Evolutionary conservation across 1,139 yeast genomes (phyloP), one percentile per base, ranked within the genome.

Genomic region (Scheffersomyces segobiensis): DNA sequence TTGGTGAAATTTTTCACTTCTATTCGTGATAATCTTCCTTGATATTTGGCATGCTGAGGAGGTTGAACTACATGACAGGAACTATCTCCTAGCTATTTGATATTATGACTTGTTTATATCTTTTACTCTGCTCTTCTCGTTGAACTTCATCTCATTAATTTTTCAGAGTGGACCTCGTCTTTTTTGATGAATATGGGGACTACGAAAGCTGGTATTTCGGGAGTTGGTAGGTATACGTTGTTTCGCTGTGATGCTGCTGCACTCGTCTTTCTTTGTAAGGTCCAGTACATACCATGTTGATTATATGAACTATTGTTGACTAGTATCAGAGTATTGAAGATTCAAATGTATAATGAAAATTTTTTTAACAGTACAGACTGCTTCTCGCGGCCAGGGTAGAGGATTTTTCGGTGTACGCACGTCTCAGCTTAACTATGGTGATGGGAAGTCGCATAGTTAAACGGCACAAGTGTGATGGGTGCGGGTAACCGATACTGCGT

Each of bases 211-310:
- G 42, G 42, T 14, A 32, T 32, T 32, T 32, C 17, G 42, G 17
- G 42, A 32, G 17, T 10, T 17, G 42, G 42, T 32, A 10, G 42
- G 42, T 14, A 3, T 32, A 3, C 17, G 50, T n/a, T 48, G n/a
- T 48, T n/a, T 48, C 24, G 6, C 26, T 20, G 24, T 48, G 17
- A 48, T 19, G n/a, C 50, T 24, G 26, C 24, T 48, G 24, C 50
- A 20, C 50, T 48, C 50, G 24, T 48, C 50, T 48, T 7, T 3
- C 17, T 17, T 24, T 4, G 12, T 24, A 20, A 21, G 50, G 50
- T 19, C 50, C 42, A 39, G 52, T 57, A 69, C 72, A 68, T 69
- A 69, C 72, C 72, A 69, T 69, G 67, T 63, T 62, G 60, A 62
- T 64, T 57, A 58, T 63, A 64, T 67, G 70, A 65, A 62, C 63